A percentile compares a stretch with the other conserved stretches of the same genome.
These are phyloP conservation scores for Solanum ossicruentum DNA, from an alignment of 257 asterid genomes.

Conservation along the genomic window DNA sequence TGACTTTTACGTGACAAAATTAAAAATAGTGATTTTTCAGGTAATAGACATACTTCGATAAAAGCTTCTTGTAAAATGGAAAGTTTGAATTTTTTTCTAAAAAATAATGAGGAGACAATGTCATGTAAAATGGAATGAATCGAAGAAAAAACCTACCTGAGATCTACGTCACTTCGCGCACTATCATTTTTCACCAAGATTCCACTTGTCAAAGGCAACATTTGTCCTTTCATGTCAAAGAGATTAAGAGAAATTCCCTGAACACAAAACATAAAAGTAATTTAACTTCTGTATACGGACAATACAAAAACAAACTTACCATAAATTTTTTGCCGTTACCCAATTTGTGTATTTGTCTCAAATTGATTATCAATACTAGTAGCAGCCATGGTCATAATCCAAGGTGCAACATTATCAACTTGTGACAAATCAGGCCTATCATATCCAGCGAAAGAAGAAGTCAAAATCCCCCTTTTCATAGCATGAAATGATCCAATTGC, in stretches of 20 bases:
- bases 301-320: not conserved
- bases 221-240: not conserved
- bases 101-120: too few species aligned
- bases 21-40: not conserved
- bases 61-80: too few species aligned
- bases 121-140: too few species aligned
- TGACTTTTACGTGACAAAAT: not conserved
- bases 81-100: too few species aligned
- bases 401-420: constrained; percentile 15
- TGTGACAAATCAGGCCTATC: not conserved
- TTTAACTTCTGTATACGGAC: not conserved
- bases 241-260: constrained; percentile 4
- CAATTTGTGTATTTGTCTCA: not conserved
- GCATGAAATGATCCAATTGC: constrained; percentile 27
- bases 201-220: constrained; percentile 42
- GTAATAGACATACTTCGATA: too few species aligned
- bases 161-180: not conserved
- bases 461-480: constrained; percentile 12
- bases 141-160: constrained; percentile 10
- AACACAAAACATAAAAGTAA: too few species aligned
- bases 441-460: constrained; percentile 14
- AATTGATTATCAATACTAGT: constrained; percentile 11
- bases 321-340: constrained; percentile 1
- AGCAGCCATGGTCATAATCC: constrained; percentile 23
- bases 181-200: constrained; percentile 14